Conservation (phyloP, 257 asterid species). For the Paraleonurus japonicus region DNA sequence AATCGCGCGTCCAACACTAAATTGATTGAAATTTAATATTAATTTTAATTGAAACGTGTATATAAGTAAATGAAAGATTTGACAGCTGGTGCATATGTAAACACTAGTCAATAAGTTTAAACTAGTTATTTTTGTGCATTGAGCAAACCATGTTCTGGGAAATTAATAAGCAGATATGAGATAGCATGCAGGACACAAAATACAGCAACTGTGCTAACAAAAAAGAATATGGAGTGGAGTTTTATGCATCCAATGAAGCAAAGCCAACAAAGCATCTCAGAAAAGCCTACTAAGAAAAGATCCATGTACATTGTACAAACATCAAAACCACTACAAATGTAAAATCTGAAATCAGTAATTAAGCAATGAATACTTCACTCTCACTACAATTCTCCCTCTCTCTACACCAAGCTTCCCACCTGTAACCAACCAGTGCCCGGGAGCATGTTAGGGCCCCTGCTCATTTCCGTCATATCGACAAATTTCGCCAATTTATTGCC, state of each 20-base stretch:
- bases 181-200: not conserved
- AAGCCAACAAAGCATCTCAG: slow-evolving; percentile 18
- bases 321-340: slow-evolving; percentile 28
- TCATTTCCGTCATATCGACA: slow-evolving; percentile 62
- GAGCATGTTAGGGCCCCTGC: slow-evolving; percentile 76
- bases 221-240: not conserved
- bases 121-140: too few relatives aligned
- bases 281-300: slow-evolving; percentile 10
- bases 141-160: too few relatives aligned
- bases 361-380: slow-evolving; percentile 77
- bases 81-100: too few relatives aligned
- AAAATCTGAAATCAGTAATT: slow-evolving; percentile 45
- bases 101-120: too few relatives aligned
- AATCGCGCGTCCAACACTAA: too few relatives aligned
- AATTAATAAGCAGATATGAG: too few relatives aligned
- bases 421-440: slow-evolving; percentile 88
- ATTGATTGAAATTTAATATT: too few relatives aligned
- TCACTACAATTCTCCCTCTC: slow-evolving; percentile 68
- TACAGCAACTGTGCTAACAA: not conserved
- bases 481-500: slow-evolving; percentile 74
- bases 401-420: slow-evolving; percentile 93
- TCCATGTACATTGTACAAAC: slow-evolving; percentile 28
- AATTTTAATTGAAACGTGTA: too few relatives aligned
- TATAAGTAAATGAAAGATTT: too few relatives aligned
- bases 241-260: slow-evolving; percentile 27